A percentile compares a stretch with the other conserved stretches of the same genome.
These are phyloP conservation scores for Botrytis squamosa DNA, from an alignment of 2,329 filamentous ascomycete species.

Conservation along the genomic window DNA sequence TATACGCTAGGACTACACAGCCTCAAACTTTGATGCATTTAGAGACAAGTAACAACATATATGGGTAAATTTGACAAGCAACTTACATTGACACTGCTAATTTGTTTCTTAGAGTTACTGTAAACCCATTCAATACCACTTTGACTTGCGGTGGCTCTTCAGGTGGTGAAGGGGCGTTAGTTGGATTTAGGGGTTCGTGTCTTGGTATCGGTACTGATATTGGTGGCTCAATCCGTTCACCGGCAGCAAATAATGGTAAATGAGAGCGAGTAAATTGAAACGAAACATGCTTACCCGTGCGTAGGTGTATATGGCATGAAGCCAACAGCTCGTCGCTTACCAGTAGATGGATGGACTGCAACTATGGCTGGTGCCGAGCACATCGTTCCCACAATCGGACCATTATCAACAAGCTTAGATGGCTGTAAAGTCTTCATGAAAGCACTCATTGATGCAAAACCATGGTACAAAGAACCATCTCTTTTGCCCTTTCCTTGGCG, in stretches of 20 bases:
- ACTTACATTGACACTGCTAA: not conserved
- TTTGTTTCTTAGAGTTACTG: constrained; percentile 46
- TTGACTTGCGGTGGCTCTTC: constrained; percentile 54
- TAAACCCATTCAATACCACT: constrained; percentile 53
- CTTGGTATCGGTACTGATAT: constrained; percentile 57
- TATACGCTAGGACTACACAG: constrained; percentile 53
- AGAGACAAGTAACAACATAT: constrained; percentile 51
- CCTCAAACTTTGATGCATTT: constrained; percentile 56
- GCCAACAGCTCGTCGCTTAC: constrained; percentile 35
- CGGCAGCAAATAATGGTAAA: constrained; percentile 48
- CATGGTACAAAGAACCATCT: constrained; percentile 53
- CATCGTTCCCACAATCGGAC: constrained; percentile 52
- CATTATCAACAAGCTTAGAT: constrained; percentile 52
- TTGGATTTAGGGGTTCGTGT: constrained; percentile 51
- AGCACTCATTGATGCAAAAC: constrained; percentile 44
- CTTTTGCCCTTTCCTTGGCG: constrained; percentile 54
- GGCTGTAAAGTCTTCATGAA: constrained; percentile 48
- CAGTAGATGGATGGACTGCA: constrained; percentile 29
- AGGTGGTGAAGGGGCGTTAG: constrained; percentile 56
- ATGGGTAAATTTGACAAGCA: constrained; percentile 37
- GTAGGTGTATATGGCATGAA: constrained; percentile 38
- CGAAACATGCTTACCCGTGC: constrained; percentile 21
- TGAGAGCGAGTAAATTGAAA: not conserved
- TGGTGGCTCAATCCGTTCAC: constrained; percentile 49
- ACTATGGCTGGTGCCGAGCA: constrained; percentile 34